A percentile compares a stretch with the other conserved stretches of the same genome.
phyloP scores from a whole-genome alignment of 108 stramenopile genomes.

The Hondaea fermentalgiana region DNA sequence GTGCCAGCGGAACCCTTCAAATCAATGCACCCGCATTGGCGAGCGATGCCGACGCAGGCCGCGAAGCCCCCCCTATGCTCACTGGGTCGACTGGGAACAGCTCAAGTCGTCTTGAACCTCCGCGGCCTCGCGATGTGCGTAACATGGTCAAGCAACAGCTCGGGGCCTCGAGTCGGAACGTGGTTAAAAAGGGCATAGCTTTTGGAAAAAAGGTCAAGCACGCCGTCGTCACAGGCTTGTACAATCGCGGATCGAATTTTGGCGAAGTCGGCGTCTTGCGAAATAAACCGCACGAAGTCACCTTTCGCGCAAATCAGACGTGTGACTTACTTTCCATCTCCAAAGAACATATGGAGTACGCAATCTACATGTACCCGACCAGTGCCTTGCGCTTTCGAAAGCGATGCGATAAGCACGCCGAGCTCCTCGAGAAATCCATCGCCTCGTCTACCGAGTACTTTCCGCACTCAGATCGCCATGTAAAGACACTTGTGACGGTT shows the following conservation, averaged over 20 bases:
- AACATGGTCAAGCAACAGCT: neutral
- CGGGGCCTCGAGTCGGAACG: neutral
- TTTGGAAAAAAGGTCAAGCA: neutral
- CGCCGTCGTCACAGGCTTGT: neutral
- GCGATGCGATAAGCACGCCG: neutral
- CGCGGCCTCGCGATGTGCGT: neutral
- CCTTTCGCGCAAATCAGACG: neutral
- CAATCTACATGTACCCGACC: neutral
- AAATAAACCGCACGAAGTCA: neutral
- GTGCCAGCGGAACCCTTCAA: neutral
- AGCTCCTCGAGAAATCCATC: neutral
- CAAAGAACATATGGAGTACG: constrained; percentile 8
- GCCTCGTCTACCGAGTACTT: neutral
- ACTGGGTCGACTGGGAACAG: too few species aligned
- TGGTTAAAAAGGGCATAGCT: neutral
- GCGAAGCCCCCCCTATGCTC: too few species aligned
- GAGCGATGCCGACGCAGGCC: too few species aligned
- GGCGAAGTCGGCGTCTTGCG: neutral
- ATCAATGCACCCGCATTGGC: neutral
- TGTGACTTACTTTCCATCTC: neutral
- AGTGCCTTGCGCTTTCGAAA: neutral
- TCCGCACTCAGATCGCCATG: neutral
- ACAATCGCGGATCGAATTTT: constrained; percentile 1
- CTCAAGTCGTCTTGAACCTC: neutral
- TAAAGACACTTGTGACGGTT: neutral